Percentiles rank a stretch among this genome's conserved stretches.
Evolutionary conservation across 805 yeast genomes (phyloP).

Genomic region (Teunomyces atbi): DNA sequence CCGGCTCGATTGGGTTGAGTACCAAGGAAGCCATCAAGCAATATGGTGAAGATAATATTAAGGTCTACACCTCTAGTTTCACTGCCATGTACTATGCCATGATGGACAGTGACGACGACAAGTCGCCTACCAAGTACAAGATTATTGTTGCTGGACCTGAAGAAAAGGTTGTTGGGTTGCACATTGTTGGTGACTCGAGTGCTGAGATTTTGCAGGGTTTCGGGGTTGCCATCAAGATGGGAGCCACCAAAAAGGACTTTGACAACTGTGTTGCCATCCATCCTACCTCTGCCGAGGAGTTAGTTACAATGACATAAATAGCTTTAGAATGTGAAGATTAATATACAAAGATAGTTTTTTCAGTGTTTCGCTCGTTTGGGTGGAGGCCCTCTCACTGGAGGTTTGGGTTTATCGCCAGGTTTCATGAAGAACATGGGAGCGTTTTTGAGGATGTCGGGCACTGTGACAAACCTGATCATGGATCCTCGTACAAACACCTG

Average conservation of each 20-base stretch:
- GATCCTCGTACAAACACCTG: constrained; percentile 92
- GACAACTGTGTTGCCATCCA: constrained; percentile 97
- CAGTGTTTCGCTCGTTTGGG: constrained; percentile 33
- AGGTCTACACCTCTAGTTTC: constrained; percentile 78
- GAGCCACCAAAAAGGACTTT: constrained; percentile 95
- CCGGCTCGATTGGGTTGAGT: constrained; percentile 87
- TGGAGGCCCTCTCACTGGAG: constrained; percentile 55
- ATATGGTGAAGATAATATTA: constrained; percentile 78
- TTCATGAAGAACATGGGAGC: constrained; percentile 83
- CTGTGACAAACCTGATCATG: constrained; percentile 74
- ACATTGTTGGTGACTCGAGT: constrained; percentile 85
- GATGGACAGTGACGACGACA: constrained; percentile 57
- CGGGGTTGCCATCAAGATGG: constrained; percentile 98
- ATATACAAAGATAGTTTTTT: neutral
- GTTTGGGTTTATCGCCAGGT: constrained; percentile 59
- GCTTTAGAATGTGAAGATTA: neutral
- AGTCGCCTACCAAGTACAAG: constrained; percentile 87
- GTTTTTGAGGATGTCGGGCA: constrained; percentile 83
- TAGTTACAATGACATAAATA: constrained; percentile 69
- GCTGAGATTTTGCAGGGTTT: constrained; percentile 97
- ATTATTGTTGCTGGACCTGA: constrained; percentile 72
- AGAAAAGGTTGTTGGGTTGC: constrained; percentile 95
- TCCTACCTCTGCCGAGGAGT: constrained; percentile 97
- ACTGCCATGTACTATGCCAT: constrained; percentile 93
- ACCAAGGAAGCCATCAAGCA: constrained; percentile 74